A percentile compares a stretch with the other conserved stretches of the same genome.
Conservation (phyloP, 2,329 filamentous ascomycete species). For the Triangularia setosa region DNA sequence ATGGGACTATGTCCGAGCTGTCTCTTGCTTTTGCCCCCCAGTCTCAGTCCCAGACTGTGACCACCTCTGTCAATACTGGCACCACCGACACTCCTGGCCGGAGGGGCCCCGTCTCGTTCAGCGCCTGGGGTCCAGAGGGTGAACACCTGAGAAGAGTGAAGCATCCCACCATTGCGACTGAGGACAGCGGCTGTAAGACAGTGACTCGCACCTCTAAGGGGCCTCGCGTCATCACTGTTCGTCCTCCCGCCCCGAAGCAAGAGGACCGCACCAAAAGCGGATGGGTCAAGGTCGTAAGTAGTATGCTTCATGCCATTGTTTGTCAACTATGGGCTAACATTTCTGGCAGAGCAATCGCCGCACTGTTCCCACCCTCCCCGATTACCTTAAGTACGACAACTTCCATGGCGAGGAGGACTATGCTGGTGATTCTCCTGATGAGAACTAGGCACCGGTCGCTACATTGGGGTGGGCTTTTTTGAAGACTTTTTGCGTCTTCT, state of each 20-base stretch:
- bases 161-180: not conserved
- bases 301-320: not conserved
- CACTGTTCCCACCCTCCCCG: conserved; percentile 9
- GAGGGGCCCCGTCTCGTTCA: not conserved
- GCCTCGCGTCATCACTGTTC: not conserved
- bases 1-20: not conserved
- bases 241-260: not conserved
- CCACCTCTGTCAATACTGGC: not conserved
- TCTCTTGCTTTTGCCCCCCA: not conserved
- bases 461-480: no score
- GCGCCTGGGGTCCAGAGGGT: not conserved
- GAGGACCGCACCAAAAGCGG: conserved; percentile 6
- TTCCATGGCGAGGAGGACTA: not conserved
- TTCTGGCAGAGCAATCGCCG: conserved; percentile 12
- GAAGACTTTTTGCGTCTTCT: not conserved
- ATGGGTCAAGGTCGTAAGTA: conserved; percentile 23
- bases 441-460: not conserved
- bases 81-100: not conserved
- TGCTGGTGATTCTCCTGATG: not conserved
- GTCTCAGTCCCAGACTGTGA: not conserved
- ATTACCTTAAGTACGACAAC: conserved; percentile 11
- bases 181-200: not conserved
- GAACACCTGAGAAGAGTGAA: not conserved
- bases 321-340: not conserved
- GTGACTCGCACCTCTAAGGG: not conserved